A percentile compares a stretch with the other conserved stretches of the same genome.
Conservation (phyloP, 345 rosid genomes). For the Mangifera indica region DNA sequence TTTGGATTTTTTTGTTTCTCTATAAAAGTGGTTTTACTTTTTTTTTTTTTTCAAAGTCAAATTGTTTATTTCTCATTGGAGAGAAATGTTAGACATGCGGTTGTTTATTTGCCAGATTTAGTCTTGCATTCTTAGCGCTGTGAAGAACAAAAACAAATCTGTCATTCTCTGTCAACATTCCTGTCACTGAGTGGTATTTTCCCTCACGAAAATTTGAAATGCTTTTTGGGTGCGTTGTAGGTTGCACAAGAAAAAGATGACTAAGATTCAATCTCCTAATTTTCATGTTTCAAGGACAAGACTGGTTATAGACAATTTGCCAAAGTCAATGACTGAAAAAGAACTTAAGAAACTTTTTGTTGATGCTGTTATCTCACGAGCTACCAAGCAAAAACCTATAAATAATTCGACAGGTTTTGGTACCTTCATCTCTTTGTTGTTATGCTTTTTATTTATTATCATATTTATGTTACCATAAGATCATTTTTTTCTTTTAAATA, state of each 20-base stretch:
- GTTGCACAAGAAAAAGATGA: slow-evolving; percentile 75
- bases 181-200: background rate
- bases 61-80: slow-evolving; percentile 1
- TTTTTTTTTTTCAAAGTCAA: no score
- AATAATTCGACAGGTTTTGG: slow-evolving; percentile 71
- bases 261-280: slow-evolving; percentile 87
- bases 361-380: slow-evolving; percentile 79
- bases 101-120: background rate
- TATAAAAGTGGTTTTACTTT: background rate
- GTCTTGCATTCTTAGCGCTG: background rate
- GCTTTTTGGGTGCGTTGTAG: slow-evolving; percentile 40
- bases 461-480: background rate
- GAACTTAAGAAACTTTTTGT: slow-evolving; percentile 64
- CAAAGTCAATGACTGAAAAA: slow-evolving; percentile 69
- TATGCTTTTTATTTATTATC: background rate
- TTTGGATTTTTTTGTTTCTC: background rate
- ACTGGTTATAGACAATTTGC: slow-evolving; percentile 77
- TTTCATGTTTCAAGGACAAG: slow-evolving; percentile 87
- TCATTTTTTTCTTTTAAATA: background rate
- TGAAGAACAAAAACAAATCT: background rate
- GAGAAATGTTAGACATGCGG: background rate
- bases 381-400: slow-evolving; percentile 82
- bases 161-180: background rate
- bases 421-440: background rate
- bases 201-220: background rate